Evolutionary conservation across 2,329 filamentous ascomycete genomes (phyloP).

Genomic region (Eurotiales sp.): DNA sequence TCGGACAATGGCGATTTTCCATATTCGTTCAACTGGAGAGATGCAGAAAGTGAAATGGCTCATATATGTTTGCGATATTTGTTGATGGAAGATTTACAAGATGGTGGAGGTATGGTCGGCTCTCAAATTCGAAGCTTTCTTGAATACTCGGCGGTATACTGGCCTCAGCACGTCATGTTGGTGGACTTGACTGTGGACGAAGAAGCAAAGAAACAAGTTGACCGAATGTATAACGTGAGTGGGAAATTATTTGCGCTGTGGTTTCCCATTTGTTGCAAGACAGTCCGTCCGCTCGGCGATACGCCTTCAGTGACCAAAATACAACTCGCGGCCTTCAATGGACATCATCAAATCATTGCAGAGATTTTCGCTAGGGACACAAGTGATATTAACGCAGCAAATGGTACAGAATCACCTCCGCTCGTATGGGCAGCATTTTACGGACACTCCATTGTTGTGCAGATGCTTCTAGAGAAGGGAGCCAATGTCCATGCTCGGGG

Average conservation of each 20-base stretch:
- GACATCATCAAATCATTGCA: conserved; percentile 4
- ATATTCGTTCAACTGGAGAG: background rate
- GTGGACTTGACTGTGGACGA: background rate
- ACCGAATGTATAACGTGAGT: background rate
- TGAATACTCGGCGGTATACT: background rate
- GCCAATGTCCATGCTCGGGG: background rate
- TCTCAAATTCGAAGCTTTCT: background rate
- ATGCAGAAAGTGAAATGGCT: background rate
- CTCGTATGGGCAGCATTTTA: conserved; percentile 20
- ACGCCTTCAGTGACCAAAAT: background rate
- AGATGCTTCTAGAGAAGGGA: conserved; percentile 22
- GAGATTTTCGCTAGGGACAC: background rate
- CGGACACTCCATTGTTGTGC: conserved; percentile 17
- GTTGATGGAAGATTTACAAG: background rate
- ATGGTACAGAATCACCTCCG: background rate
- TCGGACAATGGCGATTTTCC: background rate
- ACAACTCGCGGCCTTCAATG: conserved; percentile 8
- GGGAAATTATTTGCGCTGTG: background rate
- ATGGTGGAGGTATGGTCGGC: background rate
- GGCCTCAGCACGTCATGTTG: background rate
- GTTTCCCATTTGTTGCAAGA: background rate
- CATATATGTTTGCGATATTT: conserved; percentile 3
- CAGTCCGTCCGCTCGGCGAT: background rate
- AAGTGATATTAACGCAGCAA: conserved; percentile 1
- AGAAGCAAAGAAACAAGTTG: background rate